These are phyloP conservation scores for Phaeosphaeria sp. DNA, from an alignment of 2,329 filamentous ascomycete species.

Conservation along the genomic window DNA sequence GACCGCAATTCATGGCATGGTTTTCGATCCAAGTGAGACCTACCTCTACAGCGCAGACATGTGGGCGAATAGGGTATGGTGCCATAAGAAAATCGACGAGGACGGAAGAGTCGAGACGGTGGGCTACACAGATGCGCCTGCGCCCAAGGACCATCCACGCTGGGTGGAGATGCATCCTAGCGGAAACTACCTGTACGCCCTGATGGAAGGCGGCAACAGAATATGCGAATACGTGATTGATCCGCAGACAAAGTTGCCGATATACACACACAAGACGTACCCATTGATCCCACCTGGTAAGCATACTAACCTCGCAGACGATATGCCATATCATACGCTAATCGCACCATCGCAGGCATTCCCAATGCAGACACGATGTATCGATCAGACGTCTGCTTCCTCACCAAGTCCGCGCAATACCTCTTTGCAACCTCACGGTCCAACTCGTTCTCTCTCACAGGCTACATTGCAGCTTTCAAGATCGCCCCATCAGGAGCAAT, in stretches of 20 bases:
- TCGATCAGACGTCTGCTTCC: conserved; percentile 82
- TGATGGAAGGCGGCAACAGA: conserved; percentile 90
- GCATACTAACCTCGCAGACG: background rate
- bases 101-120: conserved; percentile 71
- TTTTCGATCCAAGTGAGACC: conserved; percentile 74
- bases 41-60: conserved; percentile 83
- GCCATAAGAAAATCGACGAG: conserved; percentile 72
- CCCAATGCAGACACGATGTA: conserved; percentile 68
- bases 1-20: conserved; percentile 82
- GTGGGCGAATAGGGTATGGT: conserved; percentile 82
- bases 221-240: conserved; percentile 84
- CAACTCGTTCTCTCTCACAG: conserved; percentile 76
- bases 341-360: conserved; percentile 34
- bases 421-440: conserved; percentile 86
- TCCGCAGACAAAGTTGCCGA: conserved; percentile 72
- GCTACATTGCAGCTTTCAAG: conserved; percentile 82
- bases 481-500: conserved; percentile 73
- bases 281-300: conserved; percentile 81
- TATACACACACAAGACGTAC: conserved; percentile 78
- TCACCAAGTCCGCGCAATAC: conserved; percentile 72
- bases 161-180: conserved; percentile 86
- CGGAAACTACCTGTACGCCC: conserved; percentile 79
- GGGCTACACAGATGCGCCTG: conserved; percentile 74
- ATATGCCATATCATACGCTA: background rate
- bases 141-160: conserved; percentile 76